Percentiles rank a stretch among this genome's conserved stretches.
phyloP scores from a whole-genome alignment of 129 eudicot species.

The Sambucus nigra region DNA sequence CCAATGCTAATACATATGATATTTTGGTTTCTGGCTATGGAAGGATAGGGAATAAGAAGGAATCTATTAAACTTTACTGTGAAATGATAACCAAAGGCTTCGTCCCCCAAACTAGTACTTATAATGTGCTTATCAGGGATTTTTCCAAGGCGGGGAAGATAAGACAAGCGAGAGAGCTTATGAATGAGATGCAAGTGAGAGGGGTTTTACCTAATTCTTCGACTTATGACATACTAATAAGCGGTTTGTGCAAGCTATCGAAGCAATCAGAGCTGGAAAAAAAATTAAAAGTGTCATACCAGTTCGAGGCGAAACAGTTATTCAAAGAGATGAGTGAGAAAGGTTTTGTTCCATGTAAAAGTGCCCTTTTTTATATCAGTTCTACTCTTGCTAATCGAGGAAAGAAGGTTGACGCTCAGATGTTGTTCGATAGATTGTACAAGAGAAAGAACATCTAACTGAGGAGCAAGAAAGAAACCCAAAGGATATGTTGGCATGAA shows the following conservation, averaged over 20 bases:
- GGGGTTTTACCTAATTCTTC: conserved; percentile 60
- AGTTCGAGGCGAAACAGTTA: conserved; percentile 50
- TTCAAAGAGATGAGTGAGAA: conserved; percentile 70
- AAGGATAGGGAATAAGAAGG: conserved; percentile 65
- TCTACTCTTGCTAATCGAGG: conserved; percentile 38
- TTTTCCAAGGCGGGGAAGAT: conserved; percentile 82
- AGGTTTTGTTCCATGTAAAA: conserved; percentile 61
- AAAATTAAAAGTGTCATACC: conserved; percentile 34
- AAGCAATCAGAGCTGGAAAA: conserved; percentile 42
- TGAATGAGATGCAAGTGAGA: conserved; percentile 87
- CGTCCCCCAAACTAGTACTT: conserved; percentile 59
- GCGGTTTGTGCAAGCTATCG: conserved; percentile 73
- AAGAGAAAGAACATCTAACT: conserved; percentile 15
- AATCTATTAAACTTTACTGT: conserved; percentile 76
- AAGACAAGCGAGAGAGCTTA: conserved; percentile 83
- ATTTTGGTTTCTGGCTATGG: conserved; percentile 65
- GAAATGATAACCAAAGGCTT: conserved; percentile 92
- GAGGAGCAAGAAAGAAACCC: conserved; percentile 9
- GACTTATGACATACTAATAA: conserved; percentile 74
- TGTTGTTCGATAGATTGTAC: conserved; percentile 20
- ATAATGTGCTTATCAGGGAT: conserved; percentile 63
- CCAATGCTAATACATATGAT: conserved; percentile 52
- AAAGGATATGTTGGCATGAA: conserved; percentile 4
- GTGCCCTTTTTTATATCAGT: conserved; percentile 37
- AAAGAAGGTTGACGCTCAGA: conserved; percentile 36